phyloP scores from a whole-genome alignment of 1,139 yeast genomes.

The Citeromyces hawaiiensis region DNA sequence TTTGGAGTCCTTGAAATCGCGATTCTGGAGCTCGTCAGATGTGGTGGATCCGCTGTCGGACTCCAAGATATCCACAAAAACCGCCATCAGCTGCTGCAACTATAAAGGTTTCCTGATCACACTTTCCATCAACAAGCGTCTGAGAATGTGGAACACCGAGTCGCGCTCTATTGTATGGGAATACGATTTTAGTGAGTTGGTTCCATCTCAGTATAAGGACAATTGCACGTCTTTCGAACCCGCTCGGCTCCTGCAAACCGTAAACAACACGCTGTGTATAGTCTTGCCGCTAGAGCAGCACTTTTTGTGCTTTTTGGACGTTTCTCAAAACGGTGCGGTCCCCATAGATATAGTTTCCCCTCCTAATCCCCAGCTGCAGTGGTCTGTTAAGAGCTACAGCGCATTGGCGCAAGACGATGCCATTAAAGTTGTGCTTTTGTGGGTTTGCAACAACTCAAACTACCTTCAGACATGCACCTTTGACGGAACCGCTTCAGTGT shows the following conservation, averaged over 20 bases:
- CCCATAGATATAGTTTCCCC: neutral
- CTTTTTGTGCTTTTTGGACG: neutral
- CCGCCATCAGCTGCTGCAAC: constrained; percentile 16
- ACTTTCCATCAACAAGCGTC: constrained; percentile 30
- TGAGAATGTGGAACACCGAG: constrained; percentile 44
- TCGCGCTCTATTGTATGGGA: constrained; percentile 22
- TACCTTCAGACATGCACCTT: constrained; percentile 8
- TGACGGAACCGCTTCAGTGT: constrained; percentile 3
- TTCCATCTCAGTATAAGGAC: neutral
- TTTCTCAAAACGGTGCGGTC: neutral
- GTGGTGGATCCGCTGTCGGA: constrained; percentile 7
- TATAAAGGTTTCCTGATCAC: constrained; percentile 17
- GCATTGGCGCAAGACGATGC: neutral
- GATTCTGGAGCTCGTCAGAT: constrained; percentile 4
- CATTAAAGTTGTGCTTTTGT: constrained; percentile 10
- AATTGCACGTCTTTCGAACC: constrained; percentile 1
- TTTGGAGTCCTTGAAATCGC: constrained; percentile 22
- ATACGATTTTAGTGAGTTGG: constrained; percentile 12
- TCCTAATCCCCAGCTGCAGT: neutral
- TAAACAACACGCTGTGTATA: neutral
- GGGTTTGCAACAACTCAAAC: constrained; percentile 11
- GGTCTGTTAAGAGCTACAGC: neutral
- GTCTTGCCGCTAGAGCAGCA: neutral
- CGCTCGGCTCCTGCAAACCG: neutral
- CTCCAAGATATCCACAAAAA: constrained; percentile 14